These are phyloP conservation scores for Trypanosoma rangeli DNA, from an alignment of 208 protist species.

Conservation along the genomic window DNA sequence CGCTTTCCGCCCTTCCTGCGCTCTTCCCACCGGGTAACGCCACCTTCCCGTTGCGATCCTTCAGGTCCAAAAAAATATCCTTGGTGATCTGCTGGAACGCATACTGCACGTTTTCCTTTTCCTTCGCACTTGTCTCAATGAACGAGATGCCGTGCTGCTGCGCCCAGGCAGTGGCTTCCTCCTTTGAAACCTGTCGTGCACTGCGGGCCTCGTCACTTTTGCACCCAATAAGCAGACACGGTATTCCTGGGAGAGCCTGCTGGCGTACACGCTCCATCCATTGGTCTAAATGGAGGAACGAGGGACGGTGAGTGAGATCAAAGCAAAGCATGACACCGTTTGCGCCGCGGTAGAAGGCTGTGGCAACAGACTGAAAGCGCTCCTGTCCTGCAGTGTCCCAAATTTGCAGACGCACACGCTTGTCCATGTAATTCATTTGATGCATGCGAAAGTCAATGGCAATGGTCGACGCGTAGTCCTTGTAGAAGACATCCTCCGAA, in stretches of 20 bases:
- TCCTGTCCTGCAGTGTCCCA: slow-evolving; percentile 94
- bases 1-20: slow-evolving; percentile 48
- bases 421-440: slow-evolving; percentile 90
- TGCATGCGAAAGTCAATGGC: slow-evolving; percentile 92
- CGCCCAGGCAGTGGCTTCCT: slow-evolving; percentile 86
- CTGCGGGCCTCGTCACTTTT: slow-evolving; percentile 94
- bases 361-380: slow-evolving; percentile 91
- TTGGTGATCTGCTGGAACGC: slow-evolving; percentile 92
- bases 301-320: slow-evolving; percentile 96
- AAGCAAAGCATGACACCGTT: slow-evolving; percentile 97
- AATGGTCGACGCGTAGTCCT: slow-evolving; percentile 88
- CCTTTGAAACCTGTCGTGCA: slow-evolving; percentile 76
- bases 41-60: slow-evolving; percentile 71
- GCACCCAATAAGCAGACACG: slow-evolving; percentile 95
- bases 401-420: slow-evolving; percentile 89
- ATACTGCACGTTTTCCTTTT: slow-evolving; percentile 90
- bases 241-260: slow-evolving; percentile 90
- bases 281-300: slow-evolving; percentile 95
- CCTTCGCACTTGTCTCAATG: slow-evolving; percentile 92
- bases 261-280: slow-evolving; percentile 97
- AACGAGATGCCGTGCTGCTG: slow-evolving; percentile 85
- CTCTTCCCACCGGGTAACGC: slow-evolving; percentile 37
- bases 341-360: slow-evolving; percentile 92
- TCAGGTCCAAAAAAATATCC: slow-evolving; percentile 89
- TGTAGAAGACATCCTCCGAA: slow-evolving; percentile 92